Percentiles rank a stretch among this genome's conserved stretches.
Evolutionary conservation across 2,329 filamentous ascomycete species (phyloP).

Genomic region (Orbilia blumenaviensis): DNA sequence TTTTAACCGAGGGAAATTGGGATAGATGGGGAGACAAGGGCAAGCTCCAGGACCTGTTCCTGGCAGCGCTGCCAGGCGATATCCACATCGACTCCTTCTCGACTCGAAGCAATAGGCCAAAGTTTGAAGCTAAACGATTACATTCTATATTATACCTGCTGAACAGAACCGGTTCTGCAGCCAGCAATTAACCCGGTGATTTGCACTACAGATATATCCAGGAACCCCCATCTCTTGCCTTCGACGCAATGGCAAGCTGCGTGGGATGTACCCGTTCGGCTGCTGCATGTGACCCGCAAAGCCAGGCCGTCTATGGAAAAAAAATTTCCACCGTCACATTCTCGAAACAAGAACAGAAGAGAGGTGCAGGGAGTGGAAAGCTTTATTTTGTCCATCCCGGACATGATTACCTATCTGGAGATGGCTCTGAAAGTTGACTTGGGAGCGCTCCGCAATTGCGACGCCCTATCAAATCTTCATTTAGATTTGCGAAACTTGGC

Average conservation of each 20-base stretch:
- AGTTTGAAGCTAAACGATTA: slow-evolving; percentile 52
- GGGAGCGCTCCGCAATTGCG: slow-evolving; percentile 27
- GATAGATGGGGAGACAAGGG: slow-evolving; percentile 22
- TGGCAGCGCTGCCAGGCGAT: slow-evolving; percentile 15
- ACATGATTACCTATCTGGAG: slow-evolving; percentile 44
- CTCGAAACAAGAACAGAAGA: slow-evolving; percentile 39
- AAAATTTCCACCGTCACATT: slow-evolving; percentile 47
- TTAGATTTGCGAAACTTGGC: slow-evolving; percentile 41
- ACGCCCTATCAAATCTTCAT: slow-evolving; percentile 23
- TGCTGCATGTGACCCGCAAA: slow-evolving; percentile 47
- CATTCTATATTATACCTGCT: slow-evolving; percentile 42
- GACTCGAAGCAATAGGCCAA: slow-evolving; percentile 21
- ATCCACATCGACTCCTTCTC: slow-evolving; percentile 22
- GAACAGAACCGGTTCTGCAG: slow-evolving; percentile 44
- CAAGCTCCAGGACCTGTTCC: slow-evolving; percentile 15
- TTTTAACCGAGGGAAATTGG: slow-evolving; percentile 54
- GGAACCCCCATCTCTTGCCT: slow-evolving; percentile 27
- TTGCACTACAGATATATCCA: background rate
- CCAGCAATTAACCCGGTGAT: slow-evolving; percentile 49
- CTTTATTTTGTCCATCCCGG: slow-evolving; percentile 29
- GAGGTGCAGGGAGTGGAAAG: slow-evolving; percentile 32
- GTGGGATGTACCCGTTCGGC: slow-evolving; percentile 43
- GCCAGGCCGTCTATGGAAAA: slow-evolving; percentile 43
- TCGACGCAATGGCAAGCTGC: slow-evolving; percentile 20
- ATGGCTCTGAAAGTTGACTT: slow-evolving; percentile 7